Base-by-base conservation (phyloP, 2,329 filamentous ascomycete species). In the Rugonectria rugulosa region DNA sequence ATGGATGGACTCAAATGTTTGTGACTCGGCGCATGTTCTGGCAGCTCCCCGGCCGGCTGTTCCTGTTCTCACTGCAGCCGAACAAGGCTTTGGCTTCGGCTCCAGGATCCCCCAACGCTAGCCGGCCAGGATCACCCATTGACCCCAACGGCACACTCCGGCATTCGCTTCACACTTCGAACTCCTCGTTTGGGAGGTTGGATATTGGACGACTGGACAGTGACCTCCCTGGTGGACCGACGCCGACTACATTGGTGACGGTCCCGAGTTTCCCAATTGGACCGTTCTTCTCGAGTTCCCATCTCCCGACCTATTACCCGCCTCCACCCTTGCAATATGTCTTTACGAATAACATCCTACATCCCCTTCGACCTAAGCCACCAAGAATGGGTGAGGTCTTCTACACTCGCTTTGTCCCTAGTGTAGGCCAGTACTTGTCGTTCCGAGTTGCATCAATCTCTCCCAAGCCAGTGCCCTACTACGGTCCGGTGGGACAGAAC, bases 301-400 rank as follows among this genome's bases (percentile, higher is more conserved):
- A 96, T 72, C 79, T 97, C 3, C 93, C 94, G 2, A 97, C 92
- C 0, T 97, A 92, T 75, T 97, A 91, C 64, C 93, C 93, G 2
- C 92, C 93, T 0, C 81, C 89, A 2, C 91, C 95, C 1, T 77
- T 91, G 8, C 90, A 94, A 64, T 97, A 94, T 71, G 88, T 84
- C 4, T 87, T 89, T 59, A 93, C 91, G 2, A 87, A 91, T 70
- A 84, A 88, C 56, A 79, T 93, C 40, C 88, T 92, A 1, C 95
- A 99, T 69, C 95, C 95, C 0, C 79, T 96, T 36, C 87, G 95
- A 0, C 89, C 91, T 2, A 97, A 96, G 70, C 92, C 94, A 0
- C 91, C 92, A 2, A 87, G 91, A 3, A 92, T 96, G 80, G 92
- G 92, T 12, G 92, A 97, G 67, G 86, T 91, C 0, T 94, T 99